phyloP scores from a whole-genome alignment of 306 rosid species.

The Prunus armeniaca region DNA sequence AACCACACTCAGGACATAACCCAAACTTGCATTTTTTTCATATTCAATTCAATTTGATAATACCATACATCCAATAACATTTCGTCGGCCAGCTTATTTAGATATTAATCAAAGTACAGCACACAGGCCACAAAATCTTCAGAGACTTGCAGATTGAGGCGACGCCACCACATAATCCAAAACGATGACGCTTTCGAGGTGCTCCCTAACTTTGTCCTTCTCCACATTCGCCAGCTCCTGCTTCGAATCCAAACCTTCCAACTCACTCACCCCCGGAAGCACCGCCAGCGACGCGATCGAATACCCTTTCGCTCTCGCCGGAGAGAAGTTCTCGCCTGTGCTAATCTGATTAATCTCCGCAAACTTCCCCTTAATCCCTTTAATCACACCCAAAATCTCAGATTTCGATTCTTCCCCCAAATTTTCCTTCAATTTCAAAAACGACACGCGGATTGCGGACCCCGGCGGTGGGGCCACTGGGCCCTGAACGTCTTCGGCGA shows the following conservation, averaged over 20 bases:
- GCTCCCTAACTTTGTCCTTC: slow-evolving; percentile 74
- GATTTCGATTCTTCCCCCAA: slow-evolving; percentile 24
- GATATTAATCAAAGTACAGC: neutral
- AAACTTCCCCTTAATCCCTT: slow-evolving; percentile 48
- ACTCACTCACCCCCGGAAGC: slow-evolving; percentile 35
- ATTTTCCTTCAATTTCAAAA: slow-evolving; percentile 72
- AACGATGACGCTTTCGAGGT: slow-evolving; percentile 53
- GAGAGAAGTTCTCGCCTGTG: slow-evolving; percentile 77
- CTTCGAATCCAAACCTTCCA: slow-evolving; percentile 58
- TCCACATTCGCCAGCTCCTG: slow-evolving; percentile 40
- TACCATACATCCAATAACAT: neutral
- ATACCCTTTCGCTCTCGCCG: slow-evolving; percentile 83
- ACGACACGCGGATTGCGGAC: slow-evolving; percentile 54
- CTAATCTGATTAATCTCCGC: slow-evolving; percentile 48
- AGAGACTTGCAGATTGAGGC: slow-evolving; percentile 58
- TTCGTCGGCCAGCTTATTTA: neutral
- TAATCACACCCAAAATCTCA: slow-evolving; percentile 54
- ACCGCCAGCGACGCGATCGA: slow-evolving; percentile 75
- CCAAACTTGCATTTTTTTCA: neutral
- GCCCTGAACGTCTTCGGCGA: slow-evolving; percentile 32
- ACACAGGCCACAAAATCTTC: neutral
- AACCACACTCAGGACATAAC: no score
- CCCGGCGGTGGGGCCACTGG: slow-evolving; percentile 35
- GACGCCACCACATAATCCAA: slow-evolving; percentile 62
- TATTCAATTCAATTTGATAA: no score